Conservation (phyloP, 2,329 filamentous ascomycete genomes). For the Stylonectria norvegica region DNA sequence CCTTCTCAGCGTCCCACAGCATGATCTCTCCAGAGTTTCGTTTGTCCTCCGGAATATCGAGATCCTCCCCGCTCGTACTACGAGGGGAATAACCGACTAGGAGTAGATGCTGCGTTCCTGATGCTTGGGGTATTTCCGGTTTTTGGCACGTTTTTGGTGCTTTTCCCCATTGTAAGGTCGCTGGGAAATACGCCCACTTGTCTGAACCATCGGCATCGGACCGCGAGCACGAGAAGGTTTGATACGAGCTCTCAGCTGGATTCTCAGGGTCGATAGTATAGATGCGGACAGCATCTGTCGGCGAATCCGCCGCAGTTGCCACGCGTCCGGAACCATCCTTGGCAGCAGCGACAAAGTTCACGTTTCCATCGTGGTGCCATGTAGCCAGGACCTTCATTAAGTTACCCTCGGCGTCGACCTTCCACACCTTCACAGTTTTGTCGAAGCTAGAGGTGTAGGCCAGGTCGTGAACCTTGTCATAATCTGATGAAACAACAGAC, state of each 20-base stretch:
- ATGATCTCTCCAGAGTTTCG: slow-evolving; percentile 57
- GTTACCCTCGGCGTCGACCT: slow-evolving; percentile 34
- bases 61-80: slow-evolving; percentile 49
- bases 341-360: slow-evolving; percentile 60
- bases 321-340: slow-evolving; percentile 47
- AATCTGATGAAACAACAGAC: slow-evolving; percentile 60
- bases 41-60: slow-evolving; percentile 57
- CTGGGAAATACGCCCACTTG: slow-evolving; percentile 61
- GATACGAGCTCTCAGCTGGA: slow-evolving; percentile 35
- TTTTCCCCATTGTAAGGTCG: slow-evolving; percentile 60
- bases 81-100: slow-evolving; percentile 62
- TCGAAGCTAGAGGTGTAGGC: slow-evolving; percentile 62
- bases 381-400: slow-evolving; percentile 43
- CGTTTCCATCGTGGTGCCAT: slow-evolving; percentile 56
- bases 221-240: slow-evolving; percentile 41
- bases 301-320: slow-evolving; percentile 58
- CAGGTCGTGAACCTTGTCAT: slow-evolving; percentile 42
- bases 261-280: slow-evolving; percentile 45
- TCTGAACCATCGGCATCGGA: slow-evolving; percentile 35
- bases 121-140: too few relatives aligned
- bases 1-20: slow-evolving; percentile 52
- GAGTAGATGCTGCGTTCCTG: slow-evolving; percentile 47
- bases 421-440: slow-evolving; percentile 59
- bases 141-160: not conserved
- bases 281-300: slow-evolving; percentile 52